Conservation (phyloP, 2,329 filamentous ascomycete genomes). For the Ophiostoma angusticollis region DNA sequence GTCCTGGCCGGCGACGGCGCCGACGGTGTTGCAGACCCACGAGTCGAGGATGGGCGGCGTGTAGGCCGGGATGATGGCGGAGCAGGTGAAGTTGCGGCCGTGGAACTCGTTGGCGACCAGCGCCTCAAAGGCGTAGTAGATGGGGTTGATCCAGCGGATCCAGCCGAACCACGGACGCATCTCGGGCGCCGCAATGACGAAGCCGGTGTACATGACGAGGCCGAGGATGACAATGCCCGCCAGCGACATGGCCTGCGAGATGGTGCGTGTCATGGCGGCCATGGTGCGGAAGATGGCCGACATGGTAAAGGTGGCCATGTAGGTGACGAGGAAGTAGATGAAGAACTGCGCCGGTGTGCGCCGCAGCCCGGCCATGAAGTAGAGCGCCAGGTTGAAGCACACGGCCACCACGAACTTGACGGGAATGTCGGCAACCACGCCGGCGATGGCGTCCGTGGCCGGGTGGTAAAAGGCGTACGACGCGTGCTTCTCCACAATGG, state of each 20-base stretch:
- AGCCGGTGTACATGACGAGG: slow-evolving; percentile 60
- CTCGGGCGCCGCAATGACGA: slow-evolving; percentile 47
- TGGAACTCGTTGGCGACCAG: slow-evolving; percentile 76
- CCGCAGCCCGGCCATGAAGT: slow-evolving; percentile 77
- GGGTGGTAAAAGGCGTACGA: slow-evolving; percentile 84
- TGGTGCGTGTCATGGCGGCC: slow-evolving; percentile 56
- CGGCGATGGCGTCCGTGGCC: slow-evolving; percentile 73
- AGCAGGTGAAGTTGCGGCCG: slow-evolving; percentile 43
- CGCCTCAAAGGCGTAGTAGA: slow-evolving; percentile 68
- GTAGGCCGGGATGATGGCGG: slow-evolving; percentile 27
- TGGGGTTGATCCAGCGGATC: slow-evolving; percentile 69
- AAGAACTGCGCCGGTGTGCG: slow-evolving; percentile 68
- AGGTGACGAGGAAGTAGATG: slow-evolving; percentile 68
- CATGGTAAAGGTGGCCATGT: slow-evolving; percentile 63
- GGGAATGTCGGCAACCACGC: slow-evolving; percentile 75
- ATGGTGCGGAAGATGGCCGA: slow-evolving; percentile 78
- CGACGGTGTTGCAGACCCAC: slow-evolving; percentile 45
- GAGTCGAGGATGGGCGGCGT: slow-evolving; percentile 23
- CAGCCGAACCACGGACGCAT: slow-evolving; percentile 72
- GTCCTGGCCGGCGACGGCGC: slow-evolving; percentile 38
- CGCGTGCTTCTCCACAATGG: slow-evolving; percentile 81
- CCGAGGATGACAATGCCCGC: slow-evolving; percentile 49
- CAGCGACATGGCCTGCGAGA: slow-evolving; percentile 50
- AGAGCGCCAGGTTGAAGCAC: slow-evolving; percentile 66
- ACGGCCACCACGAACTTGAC: slow-evolving; percentile 66